phyloP scores from a whole-genome alignment of 2,329 filamentous ascomycete species.

The Neopestalotiopsis rosae region DNA sequence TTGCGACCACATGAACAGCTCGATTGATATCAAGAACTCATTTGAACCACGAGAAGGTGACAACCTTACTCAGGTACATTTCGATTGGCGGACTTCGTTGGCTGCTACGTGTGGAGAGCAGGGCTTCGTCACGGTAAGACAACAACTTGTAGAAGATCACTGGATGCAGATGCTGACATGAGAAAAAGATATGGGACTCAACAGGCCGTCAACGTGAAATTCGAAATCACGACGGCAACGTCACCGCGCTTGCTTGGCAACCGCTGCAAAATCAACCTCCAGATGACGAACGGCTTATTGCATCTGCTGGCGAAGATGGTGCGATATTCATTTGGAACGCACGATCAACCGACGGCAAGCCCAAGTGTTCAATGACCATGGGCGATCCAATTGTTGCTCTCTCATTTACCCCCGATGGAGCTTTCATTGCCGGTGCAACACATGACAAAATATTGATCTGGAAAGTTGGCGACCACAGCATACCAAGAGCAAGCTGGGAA shows the following conservation, averaged over 20 bases:
- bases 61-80: slow-evolving; percentile 60
- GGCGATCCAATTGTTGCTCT: slow-evolving; percentile 61
- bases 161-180: background rate
- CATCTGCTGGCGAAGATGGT: slow-evolving; percentile 67
- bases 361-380: slow-evolving; percentile 67
- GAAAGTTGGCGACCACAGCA: slow-evolving; percentile 64
- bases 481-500: slow-evolving; percentile 67
- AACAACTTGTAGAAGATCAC: background rate
- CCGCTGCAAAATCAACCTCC: slow-evolving; percentile 48
- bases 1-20: slow-evolving; percentile 48
- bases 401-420: slow-evolving; percentile 67
- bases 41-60: slow-evolving; percentile 61
- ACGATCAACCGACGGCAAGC: slow-evolving; percentile 56
- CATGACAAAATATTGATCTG: slow-evolving; percentile 65
- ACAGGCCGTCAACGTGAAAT: slow-evolving; percentile 60
- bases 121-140: slow-evolving; percentile 64
- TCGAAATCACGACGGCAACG: slow-evolving; percentile 61
- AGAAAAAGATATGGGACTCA: slow-evolving; percentile 58
- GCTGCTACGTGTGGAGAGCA: slow-evolving; percentile 65
- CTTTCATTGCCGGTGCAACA: slow-evolving; percentile 67
- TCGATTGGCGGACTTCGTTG: slow-evolving; percentile 57
- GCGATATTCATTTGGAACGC: slow-evolving; percentile 69
- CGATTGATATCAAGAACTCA: slow-evolving; percentile 48
- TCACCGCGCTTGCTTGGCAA: slow-evolving; percentile 67
- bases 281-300: slow-evolving; percentile 61